These are phyloP conservation scores for Pelargonium nanum DNA, from an alignment of 345 rosid species.

Conservation along the genomic window DNA sequence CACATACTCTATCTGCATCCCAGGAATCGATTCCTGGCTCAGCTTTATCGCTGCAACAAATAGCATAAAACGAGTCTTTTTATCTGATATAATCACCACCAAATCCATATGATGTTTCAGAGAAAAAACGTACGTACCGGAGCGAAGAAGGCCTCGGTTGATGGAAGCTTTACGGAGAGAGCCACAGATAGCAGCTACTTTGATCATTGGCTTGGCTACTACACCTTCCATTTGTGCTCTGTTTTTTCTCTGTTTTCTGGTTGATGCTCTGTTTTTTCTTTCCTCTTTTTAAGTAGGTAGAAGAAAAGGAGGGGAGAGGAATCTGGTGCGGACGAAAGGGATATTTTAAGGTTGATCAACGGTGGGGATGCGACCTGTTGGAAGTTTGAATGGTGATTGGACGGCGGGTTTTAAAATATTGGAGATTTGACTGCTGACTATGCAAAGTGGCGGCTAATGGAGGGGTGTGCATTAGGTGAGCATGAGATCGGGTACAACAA, in stretches of 20 bases:
- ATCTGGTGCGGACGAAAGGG: neutral
- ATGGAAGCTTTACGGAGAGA: slow-evolving; percentile 66
- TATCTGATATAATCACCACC: neutral
- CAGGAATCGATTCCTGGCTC: slow-evolving; percentile 26
- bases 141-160: slow-evolving; percentile 59
- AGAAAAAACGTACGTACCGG: slow-evolving; percentile 26
- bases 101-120: neutral
- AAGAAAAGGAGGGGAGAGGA: no score
- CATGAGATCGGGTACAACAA: no score
- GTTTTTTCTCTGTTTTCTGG: neutral
- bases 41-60: slow-evolving; percentile 32
- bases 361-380: no score
- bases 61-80: no score
- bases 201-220: slow-evolving; percentile 31
- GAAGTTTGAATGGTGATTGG: no score
- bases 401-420: no score
- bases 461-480: no score
- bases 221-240: slow-evolving; percentile 30
- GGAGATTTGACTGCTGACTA: no score
- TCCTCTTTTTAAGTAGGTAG: no score
- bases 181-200: slow-evolving; percentile 69
- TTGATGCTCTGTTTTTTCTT: neutral
- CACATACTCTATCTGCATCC: slow-evolving; percentile 40
- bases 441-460: no score
- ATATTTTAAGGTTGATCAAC: no score